Base-by-base conservation (phyloP, 768 basidiomycete species). In the Suillus bovinus region DNA sequence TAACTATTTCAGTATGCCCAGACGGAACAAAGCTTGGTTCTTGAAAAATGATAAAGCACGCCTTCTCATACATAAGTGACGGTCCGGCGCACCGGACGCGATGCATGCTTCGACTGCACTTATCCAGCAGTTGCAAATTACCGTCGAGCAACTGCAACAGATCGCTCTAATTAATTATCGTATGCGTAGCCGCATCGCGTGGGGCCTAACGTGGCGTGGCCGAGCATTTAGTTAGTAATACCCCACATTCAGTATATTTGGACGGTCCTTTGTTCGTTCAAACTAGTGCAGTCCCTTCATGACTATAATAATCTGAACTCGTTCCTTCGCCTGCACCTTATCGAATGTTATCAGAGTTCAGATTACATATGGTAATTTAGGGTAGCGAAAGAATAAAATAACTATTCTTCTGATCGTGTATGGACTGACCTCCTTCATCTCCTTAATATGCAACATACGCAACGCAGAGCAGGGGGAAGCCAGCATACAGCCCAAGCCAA, bases 401-500 rank as follows among this genome's bases (percentile, higher is more conserved):
- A 33, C n/a, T 6, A 1, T 14, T 57, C n/a, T 54, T 53, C 58
- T 55, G 29, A 22, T 55, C 58, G 29, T 55, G 16, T 36, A n/a
- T 3, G 7, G 24, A 16, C 7, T 16, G 5, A 10, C n/a, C n/a
- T 38, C 38, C 59, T 38, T 34, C 53, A 52, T 34, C 9, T 44
- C 38, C 58, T 79, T 68, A 88, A 65, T 86, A 86, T 41, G 82
- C 81, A 60, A 83, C 79, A 64, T 86, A 90, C 27, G 81, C 90
- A 22, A 96, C 92, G 65, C 94, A 96, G 17, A 99, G 83, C 60
- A 99, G 75, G 2, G 97, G 97, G 81, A 99, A 94, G 16, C 96
- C 96, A 7, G 88, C 87, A 68, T 90, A 93, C 29, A 99, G 82
- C 3, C 95, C 95, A 24, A 94, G 66, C 97, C 97, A 99, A 74